phyloP scores from a whole-genome alignment of 768 basidiomycete species.

The Phallus indusiatus region DNA sequence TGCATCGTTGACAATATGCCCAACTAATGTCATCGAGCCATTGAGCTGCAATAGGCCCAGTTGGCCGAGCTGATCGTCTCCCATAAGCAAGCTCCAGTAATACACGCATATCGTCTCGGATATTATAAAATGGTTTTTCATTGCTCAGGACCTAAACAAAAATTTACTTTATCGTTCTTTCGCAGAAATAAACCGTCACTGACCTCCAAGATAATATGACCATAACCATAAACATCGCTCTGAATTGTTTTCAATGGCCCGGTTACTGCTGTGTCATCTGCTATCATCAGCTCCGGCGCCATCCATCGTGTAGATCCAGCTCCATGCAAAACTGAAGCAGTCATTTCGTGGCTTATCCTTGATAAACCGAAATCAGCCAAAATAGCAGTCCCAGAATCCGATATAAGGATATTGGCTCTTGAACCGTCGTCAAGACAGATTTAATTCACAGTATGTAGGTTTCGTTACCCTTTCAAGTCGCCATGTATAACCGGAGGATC shows the following conservation, averaged over 20 bases:
- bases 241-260: slow-evolving; percentile 1
- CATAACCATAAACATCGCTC: slow-evolving; percentile 7
- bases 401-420: slow-evolving; percentile 41
- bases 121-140: slow-evolving; percentile 4
- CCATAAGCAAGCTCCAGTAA: slow-evolving; percentile 3
- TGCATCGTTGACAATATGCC: slow-evolving; percentile 5
- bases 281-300: slow-evolving; percentile 23
- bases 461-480: slow-evolving; percentile 17
- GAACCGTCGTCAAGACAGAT: neutral
- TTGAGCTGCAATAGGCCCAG: neutral
- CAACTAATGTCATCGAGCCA: slow-evolving; percentile 5
- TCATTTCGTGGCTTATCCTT: slow-evolving; percentile 15
- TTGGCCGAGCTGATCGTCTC: neutral
- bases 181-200: neutral
- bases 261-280: neutral
- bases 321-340: slow-evolving; percentile 17
- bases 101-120: slow-evolving; percentile 6
- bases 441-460: neutral
- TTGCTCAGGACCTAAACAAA: neutral
- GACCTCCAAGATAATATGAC: slow-evolving; percentile 7
- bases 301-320: slow-evolving; percentile 23
- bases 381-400: slow-evolving; percentile 30
- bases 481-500: slow-evolving; percentile 27
- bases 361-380: slow-evolving; percentile 42
- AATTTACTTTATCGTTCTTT: neutral